These are phyloP conservation scores for Penicillium hesseltinei DNA, from an alignment of 2,329 filamentous ascomycete species.

Conservation along the genomic window DNA sequence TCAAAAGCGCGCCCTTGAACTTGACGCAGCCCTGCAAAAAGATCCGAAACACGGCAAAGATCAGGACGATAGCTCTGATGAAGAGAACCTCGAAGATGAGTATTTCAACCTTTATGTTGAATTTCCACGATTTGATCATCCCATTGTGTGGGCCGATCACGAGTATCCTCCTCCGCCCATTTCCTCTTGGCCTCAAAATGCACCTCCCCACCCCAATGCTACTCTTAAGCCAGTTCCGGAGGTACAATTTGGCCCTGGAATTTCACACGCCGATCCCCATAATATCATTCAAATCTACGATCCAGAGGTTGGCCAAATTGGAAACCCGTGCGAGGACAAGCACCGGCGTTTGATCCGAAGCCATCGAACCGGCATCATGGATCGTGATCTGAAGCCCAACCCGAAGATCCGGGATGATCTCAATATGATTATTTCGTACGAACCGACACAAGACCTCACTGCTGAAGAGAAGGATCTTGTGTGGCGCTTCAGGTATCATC, in stretches of 20 bases:
- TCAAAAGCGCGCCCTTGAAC: conserved; percentile 51
- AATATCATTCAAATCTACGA: conserved; percentile 82
- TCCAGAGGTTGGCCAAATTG: conserved; percentile 80
- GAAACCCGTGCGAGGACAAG: conserved; percentile 94
- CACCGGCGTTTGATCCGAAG: conserved; percentile 88
- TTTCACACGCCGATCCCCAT: conserved; percentile 63
- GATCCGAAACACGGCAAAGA: conserved; percentile 30
- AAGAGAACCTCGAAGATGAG: conserved; percentile 52
- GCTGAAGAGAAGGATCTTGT: conserved; percentile 93
- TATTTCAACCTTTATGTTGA: conserved; percentile 86
- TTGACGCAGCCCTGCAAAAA: conserved; percentile 29
- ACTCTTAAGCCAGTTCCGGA: conserved; percentile 78
- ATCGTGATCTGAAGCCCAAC: conserved; percentile 93
- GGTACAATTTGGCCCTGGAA: conserved; percentile 86
- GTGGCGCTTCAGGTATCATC: conserved; percentile 95
- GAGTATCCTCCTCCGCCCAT: conserved; percentile 85
- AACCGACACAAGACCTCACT: conserved; percentile 82
- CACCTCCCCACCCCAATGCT: conserved; percentile 64
- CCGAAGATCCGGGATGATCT: conserved; percentile 93
- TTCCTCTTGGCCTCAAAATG: conserved; percentile 67
- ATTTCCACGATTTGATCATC: conserved; percentile 91
- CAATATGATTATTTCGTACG: conserved; percentile 86
- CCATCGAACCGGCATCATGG: conserved; percentile 87
- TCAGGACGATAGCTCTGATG: conserved; percentile 41
- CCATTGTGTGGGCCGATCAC: conserved; percentile 89